These are phyloP conservation scores for Pleurotus djamor DNA, from an alignment of 768 basidiomycete species.

Conservation along the genomic window DNA sequence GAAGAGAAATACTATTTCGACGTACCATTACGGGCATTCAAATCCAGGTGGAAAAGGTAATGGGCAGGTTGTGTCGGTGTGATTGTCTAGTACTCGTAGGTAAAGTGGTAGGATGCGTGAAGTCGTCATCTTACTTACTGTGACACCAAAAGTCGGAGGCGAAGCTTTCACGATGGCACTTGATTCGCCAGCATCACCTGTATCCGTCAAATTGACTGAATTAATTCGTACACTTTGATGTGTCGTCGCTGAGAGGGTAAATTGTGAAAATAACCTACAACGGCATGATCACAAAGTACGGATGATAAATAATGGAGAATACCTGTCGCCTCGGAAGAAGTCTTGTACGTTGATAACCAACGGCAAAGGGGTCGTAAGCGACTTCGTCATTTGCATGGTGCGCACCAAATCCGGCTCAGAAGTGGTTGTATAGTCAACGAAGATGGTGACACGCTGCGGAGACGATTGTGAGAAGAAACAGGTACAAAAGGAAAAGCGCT, in stretches of 20 bases:
- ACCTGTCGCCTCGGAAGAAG: conserved; percentile 89
- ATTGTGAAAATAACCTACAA: conserved; percentile 82
- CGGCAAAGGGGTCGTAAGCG: conserved; percentile 71
- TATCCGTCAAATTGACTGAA: conserved; percentile 51
- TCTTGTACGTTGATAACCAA: conserved; percentile 95
- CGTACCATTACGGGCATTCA: conserved; percentile 58
- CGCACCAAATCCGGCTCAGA: conserved; percentile 52
- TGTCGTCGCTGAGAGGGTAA: conserved; percentile 82
- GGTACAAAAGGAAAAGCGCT: background rate
- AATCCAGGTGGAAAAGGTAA: conserved; percentile 80
- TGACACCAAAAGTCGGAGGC: conserved; percentile 40
- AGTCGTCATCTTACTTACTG: conserved; percentile 32
- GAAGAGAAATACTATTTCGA: no score
- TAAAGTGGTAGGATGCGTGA: conserved; percentile 6
- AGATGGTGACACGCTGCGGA: conserved; percentile 63
- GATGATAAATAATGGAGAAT: background rate
- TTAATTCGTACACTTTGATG: conserved; percentile 77
- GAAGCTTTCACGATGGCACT: conserved; percentile 51
- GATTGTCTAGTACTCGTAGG: conserved; percentile 50
- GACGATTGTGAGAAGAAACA: background rate
- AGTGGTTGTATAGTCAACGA: conserved; percentile 66
- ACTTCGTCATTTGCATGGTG: conserved; percentile 48
- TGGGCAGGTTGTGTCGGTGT: conserved; percentile 74
- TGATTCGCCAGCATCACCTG: conserved; percentile 27
- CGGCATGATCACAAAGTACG: background rate